Percentiles rank a stretch among this genome's conserved stretches.
These are phyloP conservation scores for Cadophora malorum DNA, from an alignment of 2,329 filamentous ascomycete species.

Conservation along the genomic window DNA sequence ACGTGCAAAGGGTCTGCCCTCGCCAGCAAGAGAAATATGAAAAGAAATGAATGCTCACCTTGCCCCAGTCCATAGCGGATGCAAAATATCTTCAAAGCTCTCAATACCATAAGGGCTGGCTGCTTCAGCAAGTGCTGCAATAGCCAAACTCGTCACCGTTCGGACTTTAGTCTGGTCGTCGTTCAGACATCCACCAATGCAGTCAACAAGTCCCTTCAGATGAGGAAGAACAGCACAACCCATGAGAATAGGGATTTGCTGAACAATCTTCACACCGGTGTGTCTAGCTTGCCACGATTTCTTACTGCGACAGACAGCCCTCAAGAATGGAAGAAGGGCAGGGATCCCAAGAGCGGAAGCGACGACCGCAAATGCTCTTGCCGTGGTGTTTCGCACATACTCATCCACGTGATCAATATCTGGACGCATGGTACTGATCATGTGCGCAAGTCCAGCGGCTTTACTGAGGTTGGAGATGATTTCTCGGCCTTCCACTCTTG, in stretches of 20 bases:
- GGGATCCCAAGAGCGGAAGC: constrained; percentile 96
- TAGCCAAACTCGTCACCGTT: constrained; percentile 93
- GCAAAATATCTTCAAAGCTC: constrained; percentile 96
- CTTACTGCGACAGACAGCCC: constrained; percentile 95
- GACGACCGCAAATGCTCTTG: constrained; percentile 94
- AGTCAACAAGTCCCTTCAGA: constrained; percentile 94
- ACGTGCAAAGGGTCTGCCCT: too few relatives aligned
- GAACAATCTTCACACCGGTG: constrained; percentile 98
- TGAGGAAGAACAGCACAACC: constrained; percentile 95
- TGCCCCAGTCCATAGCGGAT: constrained; percentile 92
- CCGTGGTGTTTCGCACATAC: constrained; percentile 97
- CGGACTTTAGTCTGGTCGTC: constrained; percentile 98
- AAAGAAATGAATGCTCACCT: constrained; percentile 15
- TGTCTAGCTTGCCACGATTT: constrained; percentile 99
- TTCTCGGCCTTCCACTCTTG: constrained; percentile 95
- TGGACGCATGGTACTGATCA: constrained; percentile 99
- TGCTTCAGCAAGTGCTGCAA: constrained; percentile 93
- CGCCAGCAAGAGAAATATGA: too few relatives aligned
- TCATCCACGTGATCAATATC: constrained; percentile 99
- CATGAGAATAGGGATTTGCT: constrained; percentile 99
- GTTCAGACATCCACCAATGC: constrained; percentile 93
- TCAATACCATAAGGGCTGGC: constrained; percentile 99
- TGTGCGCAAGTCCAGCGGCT: constrained; percentile 93
- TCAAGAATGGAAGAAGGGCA: constrained; percentile 90
- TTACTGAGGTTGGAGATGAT: constrained; percentile 99